Evolutionary conservation across 345 rosid genomes (phyloP).

Genomic region (Triadica sebifera): DNA sequence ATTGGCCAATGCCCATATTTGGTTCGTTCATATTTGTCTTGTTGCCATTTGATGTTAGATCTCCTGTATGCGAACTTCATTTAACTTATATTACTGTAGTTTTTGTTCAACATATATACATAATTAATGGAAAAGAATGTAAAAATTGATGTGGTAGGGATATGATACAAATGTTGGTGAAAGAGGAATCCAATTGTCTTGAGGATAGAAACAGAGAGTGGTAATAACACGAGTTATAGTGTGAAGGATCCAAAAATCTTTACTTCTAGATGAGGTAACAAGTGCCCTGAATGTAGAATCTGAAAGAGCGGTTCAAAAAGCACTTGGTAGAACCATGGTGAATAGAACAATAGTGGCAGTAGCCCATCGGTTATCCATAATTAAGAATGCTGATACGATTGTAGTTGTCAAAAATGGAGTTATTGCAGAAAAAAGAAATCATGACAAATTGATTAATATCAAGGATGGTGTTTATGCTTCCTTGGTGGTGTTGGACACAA

Average conservation of each 20-base stretch:
- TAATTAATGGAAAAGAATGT: neutral
- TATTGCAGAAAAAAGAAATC: constrained; percentile 22
- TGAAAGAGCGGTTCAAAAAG: constrained; percentile 17
- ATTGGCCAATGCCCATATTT: no score
- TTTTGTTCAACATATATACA: no score
- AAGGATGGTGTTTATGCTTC: constrained; percentile 22
- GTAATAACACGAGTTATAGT: constrained; percentile 21
- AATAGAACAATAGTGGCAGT: constrained; percentile 16
- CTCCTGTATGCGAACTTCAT: no score
- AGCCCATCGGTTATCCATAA: constrained; percentile 20
- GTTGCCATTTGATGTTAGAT: no score
- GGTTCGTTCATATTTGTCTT: no score
- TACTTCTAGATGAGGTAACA: constrained; percentile 24
- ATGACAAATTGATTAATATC: neutral
- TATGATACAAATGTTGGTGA: constrained; percentile 18
- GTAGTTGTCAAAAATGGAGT: constrained; percentile 22
- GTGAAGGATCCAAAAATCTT: constrained; percentile 16
- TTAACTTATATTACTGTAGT: no score
- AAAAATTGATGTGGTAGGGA: constrained; percentile 21
- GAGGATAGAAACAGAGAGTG: constrained; percentile 22
- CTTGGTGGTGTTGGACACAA: constrained; percentile 12
- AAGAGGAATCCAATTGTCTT: constrained; percentile 16
- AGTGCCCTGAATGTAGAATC: constrained; percentile 25
- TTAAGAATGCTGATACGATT: constrained; percentile 18
- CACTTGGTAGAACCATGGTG: constrained; percentile 15